A percentile compares a stretch with the other conserved stretches of the same genome.
Conservation (phyloP, 495 filamentous ascomycete genomes). For the Penicillium coprophilum region DNA sequence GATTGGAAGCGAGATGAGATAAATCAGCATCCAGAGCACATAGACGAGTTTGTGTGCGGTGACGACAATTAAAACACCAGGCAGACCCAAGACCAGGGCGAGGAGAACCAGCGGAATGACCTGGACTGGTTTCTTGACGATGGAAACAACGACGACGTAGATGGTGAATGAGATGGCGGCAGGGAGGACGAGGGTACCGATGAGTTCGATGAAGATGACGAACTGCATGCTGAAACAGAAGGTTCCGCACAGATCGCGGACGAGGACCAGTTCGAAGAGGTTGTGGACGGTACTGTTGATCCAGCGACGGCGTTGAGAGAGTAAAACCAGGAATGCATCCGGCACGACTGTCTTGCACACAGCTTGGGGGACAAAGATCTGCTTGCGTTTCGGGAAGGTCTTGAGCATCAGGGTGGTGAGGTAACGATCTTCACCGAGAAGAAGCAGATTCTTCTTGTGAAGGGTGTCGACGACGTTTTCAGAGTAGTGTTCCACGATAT, state of each 20-base stretch:
- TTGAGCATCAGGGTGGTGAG: constrained; percentile 95
- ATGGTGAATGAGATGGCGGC: constrained; percentile 96
- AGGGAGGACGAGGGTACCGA: constrained; percentile 91
- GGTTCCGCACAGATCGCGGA: constrained; percentile 94
- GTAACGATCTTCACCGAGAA: constrained; percentile 97
- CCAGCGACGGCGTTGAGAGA: constrained; percentile 95
- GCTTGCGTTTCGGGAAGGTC: constrained; percentile 98
- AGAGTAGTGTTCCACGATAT: constrained; percentile 98
- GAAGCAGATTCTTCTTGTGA: constrained; percentile 95
- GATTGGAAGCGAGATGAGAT: constrained; percentile 87
- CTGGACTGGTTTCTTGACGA: constrained; percentile 78
- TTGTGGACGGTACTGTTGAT: constrained; percentile 99
- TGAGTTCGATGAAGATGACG: constrained; percentile 91
- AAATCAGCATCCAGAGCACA: constrained; percentile 95
- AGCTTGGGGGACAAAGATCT: constrained; percentile 96
- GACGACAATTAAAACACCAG: constrained; percentile 87
- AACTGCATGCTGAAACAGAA: constrained; percentile 99
- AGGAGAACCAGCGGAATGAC: constrained; percentile 90
- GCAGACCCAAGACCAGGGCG: constrained; percentile 88
- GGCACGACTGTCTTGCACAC: constrained; percentile 98
- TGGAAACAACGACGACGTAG: constrained; percentile 90
- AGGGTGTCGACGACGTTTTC: constrained; percentile 99
- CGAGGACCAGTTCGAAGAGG: constrained; percentile 93
- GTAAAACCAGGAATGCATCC: constrained; percentile 85
- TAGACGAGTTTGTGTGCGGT: constrained; percentile 96